Conservation (phyloP, 2,329 filamentous ascomycete species). For the Bisporella sp. region DNA sequence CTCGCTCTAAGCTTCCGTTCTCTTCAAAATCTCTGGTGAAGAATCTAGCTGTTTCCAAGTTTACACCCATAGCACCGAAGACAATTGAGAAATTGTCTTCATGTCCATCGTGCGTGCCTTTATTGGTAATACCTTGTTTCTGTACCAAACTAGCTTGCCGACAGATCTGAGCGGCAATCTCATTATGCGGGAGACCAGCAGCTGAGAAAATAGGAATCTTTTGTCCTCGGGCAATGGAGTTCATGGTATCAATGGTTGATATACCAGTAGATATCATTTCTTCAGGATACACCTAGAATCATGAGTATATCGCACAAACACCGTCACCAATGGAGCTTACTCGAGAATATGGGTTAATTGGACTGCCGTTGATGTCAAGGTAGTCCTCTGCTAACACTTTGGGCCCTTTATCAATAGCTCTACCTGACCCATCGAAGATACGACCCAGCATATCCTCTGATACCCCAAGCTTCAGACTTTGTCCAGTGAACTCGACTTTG, state of each 20-base stretch:
- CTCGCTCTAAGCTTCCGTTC: conserved; percentile 96
- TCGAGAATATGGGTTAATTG: conserved; percentile 96
- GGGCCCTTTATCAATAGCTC: conserved; percentile 97
- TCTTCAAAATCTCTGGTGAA: conserved; percentile 98
- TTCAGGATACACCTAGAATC: conserved; percentile 81
- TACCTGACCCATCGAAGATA: conserved; percentile 96
- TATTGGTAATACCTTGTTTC: conserved; percentile 68
- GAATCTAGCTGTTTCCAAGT: conserved; percentile 97
- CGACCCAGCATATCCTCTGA: conserved; percentile 99
- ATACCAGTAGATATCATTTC: conserved; percentile 99
- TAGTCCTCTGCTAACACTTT: conserved; percentile 98
- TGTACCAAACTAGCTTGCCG: conserved; percentile 91
- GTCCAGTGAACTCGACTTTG: conserved; percentile 92
- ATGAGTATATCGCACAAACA: not conserved
- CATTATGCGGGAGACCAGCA: conserved; percentile 96
- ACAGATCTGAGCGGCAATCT: conserved; percentile 98
- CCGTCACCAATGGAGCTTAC: conserved; percentile 43
- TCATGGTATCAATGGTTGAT: conserved; percentile 98
- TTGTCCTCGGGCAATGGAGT: conserved; percentile 94
- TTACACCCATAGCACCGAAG: conserved; percentile 99
- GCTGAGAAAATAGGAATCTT: conserved; percentile 99
- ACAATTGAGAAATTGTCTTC: conserved; percentile 99
- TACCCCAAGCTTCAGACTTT: conserved; percentile 96
- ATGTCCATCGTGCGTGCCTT: conserved; percentile 92
- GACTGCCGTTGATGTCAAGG: conserved; percentile 96